phyloP scores from a whole-genome alignment of 805 yeast genomes.

The Starmerella etchellsii region DNA sequence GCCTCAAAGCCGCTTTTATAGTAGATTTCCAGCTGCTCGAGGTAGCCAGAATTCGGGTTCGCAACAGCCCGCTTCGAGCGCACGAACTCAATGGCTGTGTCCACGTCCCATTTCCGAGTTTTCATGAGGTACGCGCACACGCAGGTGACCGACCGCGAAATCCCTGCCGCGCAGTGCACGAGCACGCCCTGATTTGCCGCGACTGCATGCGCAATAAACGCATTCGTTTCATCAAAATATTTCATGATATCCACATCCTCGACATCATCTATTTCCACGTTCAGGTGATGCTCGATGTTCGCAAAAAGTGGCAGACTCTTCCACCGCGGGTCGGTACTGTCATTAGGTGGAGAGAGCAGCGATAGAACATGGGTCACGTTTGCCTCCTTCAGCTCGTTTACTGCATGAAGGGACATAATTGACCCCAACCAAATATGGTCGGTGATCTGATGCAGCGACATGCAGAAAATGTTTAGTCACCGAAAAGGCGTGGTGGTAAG shows the following conservation, averaged over 20 bases:
- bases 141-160: slow-evolving; percentile 78
- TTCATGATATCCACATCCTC: slow-evolving; percentile 52
- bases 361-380: slow-evolving; percentile 65
- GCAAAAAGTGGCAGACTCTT: slow-evolving; percentile 7
- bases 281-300: slow-evolving; percentile 11
- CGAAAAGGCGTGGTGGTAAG: no score
- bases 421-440: slow-evolving; percentile 73
- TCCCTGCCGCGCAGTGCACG: slow-evolving; percentile 69
- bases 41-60: slow-evolving; percentile 63
- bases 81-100: slow-evolving; percentile 66
- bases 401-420: slow-evolving; percentile 47
- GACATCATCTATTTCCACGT: slow-evolving; percentile 58
- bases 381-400: slow-evolving; percentile 38
- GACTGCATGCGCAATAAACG: slow-evolving; percentile 50
- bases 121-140: slow-evolving; percentile 83
- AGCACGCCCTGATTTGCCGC: slow-evolving; percentile 25
- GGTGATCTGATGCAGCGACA: slow-evolving; percentile 46
- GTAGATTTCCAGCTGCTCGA: slow-evolving; percentile 57
- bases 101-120: slow-evolving; percentile 41
- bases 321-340: slow-evolving; percentile 6
- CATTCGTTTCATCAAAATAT: slow-evolving; percentile 46
- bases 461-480: no score
- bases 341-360: slow-evolving; percentile 33
- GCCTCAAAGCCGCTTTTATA: slow-evolving; percentile 32
- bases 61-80: slow-evolving; percentile 45